Conservation (phyloP, 208 protist genomes). For the Crithidia expoeki region DNA sequence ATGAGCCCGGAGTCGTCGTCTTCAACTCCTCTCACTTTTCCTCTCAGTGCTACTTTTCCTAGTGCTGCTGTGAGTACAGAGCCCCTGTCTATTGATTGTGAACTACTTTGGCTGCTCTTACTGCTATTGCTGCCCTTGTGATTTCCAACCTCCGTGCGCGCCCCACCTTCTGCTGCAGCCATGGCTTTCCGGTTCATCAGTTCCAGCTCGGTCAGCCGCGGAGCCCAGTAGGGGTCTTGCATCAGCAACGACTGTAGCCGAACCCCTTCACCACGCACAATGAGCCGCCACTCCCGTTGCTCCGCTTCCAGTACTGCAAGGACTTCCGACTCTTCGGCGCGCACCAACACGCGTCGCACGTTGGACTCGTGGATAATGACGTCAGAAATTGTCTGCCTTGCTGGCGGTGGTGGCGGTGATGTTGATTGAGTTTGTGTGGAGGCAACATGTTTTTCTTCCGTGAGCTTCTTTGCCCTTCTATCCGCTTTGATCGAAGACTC, state of each 20-base stretch:
- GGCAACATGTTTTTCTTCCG: background rate
- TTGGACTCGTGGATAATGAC: slow-evolving; percentile 8
- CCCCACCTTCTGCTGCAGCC: slow-evolving; percentile 2
- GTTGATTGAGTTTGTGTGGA: no score
- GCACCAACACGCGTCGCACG: slow-evolving; percentile 8
- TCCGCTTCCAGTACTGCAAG: slow-evolving; percentile 20
- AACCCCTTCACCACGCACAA: slow-evolving; percentile 29
- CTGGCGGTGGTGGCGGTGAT: no score
- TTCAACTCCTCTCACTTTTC: slow-evolving; percentile 3
- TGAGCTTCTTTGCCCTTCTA: background rate
- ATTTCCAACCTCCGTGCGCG: background rate
- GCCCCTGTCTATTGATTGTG: no score
- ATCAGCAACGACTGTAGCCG: slow-evolving; percentile 26
- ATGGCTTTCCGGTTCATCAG: slow-evolving; percentile 19
- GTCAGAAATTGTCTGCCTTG: background rate
- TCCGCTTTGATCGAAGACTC: background rate
- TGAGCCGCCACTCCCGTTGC: slow-evolving; percentile 24
- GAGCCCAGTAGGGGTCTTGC: slow-evolving; percentile 37
- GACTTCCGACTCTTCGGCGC: slow-evolving; percentile 26
- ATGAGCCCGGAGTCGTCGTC: slow-evolving; percentile 20
- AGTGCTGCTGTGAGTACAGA: no score
- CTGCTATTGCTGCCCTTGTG: no score
- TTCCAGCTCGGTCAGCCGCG: slow-evolving; percentile 30
- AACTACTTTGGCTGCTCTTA: no score
- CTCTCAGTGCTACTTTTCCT: background rate